phyloP scores from a whole-genome alignment of 2,329 filamentous ascomycete genomes.

The Colletotrichum karsti region DNA sequence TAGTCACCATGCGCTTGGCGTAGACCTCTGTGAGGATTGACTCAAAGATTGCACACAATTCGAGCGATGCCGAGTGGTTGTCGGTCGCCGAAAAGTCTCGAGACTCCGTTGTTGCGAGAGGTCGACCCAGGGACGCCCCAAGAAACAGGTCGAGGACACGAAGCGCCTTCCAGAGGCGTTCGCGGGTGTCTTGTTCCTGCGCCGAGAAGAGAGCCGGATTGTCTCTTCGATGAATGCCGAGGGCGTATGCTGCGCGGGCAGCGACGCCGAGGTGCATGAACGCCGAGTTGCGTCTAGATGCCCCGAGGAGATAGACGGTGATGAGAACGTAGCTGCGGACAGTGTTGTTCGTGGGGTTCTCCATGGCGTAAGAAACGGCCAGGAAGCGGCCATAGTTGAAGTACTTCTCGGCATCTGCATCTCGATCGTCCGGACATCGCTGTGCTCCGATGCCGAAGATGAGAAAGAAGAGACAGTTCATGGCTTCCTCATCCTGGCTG shows the following conservation, averaged over 20 bases:
- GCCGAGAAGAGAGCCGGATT: constrained; percentile 36
- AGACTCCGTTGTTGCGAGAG: constrained; percentile 41
- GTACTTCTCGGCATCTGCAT: constrained; percentile 41
- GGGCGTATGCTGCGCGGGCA: constrained; percentile 44
- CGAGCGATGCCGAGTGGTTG: constrained; percentile 37
- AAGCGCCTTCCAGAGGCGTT: constrained; percentile 43
- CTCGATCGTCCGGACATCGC: constrained; percentile 39
- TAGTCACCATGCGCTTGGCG: constrained; percentile 38
- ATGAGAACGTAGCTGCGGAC: constrained; percentile 45
- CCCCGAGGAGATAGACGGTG: constrained; percentile 45
- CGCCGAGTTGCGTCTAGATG: constrained; percentile 44
- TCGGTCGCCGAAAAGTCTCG: constrained; percentile 29
- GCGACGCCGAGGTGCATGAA: constrained; percentile 48
- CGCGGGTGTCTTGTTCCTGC: constrained; percentile 35
- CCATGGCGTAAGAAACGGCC: constrained; percentile 41
- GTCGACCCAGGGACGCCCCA: constrained; percentile 41
- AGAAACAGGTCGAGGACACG: constrained; percentile 43
- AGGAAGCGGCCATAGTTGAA: constrained; percentile 45
- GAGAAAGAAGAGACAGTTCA: constrained; percentile 35
- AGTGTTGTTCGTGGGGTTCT: constrained; percentile 43
- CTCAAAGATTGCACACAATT: constrained; percentile 47
- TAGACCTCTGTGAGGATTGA: constrained; percentile 44
- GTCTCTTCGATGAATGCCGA: constrained; percentile 41
- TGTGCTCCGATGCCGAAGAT: constrained; percentile 43
- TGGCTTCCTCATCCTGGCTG: constrained; percentile 21